Evolutionary conservation across 352 stramenopile species (phyloP).

Genomic region (Phytophthora colocasiae): DNA sequence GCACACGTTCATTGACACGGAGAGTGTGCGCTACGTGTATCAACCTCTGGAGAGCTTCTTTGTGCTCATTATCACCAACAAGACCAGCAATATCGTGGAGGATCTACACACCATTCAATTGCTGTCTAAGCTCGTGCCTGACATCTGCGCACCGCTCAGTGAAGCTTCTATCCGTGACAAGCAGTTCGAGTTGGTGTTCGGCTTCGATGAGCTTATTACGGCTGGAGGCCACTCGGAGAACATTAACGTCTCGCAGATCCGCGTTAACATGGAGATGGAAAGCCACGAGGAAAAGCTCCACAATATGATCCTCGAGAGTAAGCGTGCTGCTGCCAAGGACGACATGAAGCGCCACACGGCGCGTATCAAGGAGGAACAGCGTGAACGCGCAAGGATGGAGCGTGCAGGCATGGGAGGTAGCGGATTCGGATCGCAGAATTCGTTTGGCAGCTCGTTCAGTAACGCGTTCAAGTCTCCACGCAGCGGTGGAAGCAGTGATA

Average conservation of each 20-base stretch:
- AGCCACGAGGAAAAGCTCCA: slow-evolving; percentile 99
- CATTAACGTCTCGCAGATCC: slow-evolving; percentile 93
- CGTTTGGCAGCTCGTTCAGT: slow-evolving; percentile 76
- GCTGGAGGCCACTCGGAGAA: slow-evolving; percentile 97
- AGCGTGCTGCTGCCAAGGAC: slow-evolving; percentile 90
- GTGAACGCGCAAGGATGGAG: slow-evolving; percentile 81
- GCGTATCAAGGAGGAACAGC: slow-evolving; percentile 90
- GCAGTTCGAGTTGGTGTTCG: slow-evolving; percentile 99
- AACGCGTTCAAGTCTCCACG: slow-evolving; percentile 77
- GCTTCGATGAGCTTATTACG: slow-evolving; percentile 99
- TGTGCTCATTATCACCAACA: slow-evolving; percentile 99
- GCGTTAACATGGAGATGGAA: slow-evolving; percentile 99
- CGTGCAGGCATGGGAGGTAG: slow-evolving; percentile 70
- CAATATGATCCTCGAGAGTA: slow-evolving; percentile 98
- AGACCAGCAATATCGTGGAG: slow-evolving; percentile 99
- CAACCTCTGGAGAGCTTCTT: slow-evolving; percentile 98
- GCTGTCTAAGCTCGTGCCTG: slow-evolving; percentile 97
- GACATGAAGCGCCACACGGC: slow-evolving; percentile 91
- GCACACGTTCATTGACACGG: slow-evolving; percentile 99
- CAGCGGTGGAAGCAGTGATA: slow-evolving; percentile 43
- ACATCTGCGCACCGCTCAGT: slow-evolving; percentile 94
- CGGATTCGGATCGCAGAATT: slow-evolving; percentile 76
- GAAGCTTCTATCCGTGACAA: slow-evolving; percentile 96
- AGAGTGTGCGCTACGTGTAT: slow-evolving; percentile 99
- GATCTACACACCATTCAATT: slow-evolving; percentile 98